Conservation (phyloP, 140 eudicot species). For the Cichorium intybus region DNA sequence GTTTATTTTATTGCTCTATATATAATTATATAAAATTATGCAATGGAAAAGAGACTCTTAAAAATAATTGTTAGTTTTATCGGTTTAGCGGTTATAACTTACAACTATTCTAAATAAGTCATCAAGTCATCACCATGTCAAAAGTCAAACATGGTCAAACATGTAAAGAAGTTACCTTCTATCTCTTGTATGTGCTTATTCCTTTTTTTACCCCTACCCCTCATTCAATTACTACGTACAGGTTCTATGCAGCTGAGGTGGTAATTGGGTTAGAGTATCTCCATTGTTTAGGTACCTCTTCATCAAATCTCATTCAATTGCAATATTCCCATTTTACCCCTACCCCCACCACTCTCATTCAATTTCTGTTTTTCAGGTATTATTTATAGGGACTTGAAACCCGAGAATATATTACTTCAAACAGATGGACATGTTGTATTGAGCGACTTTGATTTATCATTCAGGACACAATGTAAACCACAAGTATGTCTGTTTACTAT, state of each 20-base stretch:
- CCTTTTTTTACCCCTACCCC: neutral
- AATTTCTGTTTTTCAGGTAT: conserved; percentile 47
- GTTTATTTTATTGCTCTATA: too few relatives aligned
- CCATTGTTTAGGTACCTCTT: conserved; percentile 81
- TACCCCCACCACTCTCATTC: neutral
- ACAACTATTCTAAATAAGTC: too few relatives aligned
- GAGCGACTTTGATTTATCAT: conserved; percentile 93
- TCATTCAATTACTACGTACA: conserved; percentile 28
- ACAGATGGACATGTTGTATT: conserved; percentile 83
- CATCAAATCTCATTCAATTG: neutral
- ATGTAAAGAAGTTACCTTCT: too few relatives aligned
- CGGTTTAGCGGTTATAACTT: too few relatives aligned
- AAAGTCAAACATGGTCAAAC: too few relatives aligned
- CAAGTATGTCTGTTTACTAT: conserved; percentile 52
- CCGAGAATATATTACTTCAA: conserved; percentile 93
- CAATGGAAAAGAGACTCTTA: neutral
- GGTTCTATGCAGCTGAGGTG: conserved; percentile 98
- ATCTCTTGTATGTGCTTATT: too few relatives aligned
- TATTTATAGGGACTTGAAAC: conserved; percentile 92
- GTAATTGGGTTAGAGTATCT: conserved; percentile 95
- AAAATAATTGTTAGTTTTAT: too few relatives aligned
- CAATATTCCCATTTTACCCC: neutral
- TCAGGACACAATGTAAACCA: conserved; percentile 84
- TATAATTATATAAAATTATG: too few relatives aligned
- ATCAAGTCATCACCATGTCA: too few relatives aligned